Base-by-base conservation (phyloP, 2,329 filamentous ascomycete genomes). In the Teratosphaeria zuluensis region DNA sequence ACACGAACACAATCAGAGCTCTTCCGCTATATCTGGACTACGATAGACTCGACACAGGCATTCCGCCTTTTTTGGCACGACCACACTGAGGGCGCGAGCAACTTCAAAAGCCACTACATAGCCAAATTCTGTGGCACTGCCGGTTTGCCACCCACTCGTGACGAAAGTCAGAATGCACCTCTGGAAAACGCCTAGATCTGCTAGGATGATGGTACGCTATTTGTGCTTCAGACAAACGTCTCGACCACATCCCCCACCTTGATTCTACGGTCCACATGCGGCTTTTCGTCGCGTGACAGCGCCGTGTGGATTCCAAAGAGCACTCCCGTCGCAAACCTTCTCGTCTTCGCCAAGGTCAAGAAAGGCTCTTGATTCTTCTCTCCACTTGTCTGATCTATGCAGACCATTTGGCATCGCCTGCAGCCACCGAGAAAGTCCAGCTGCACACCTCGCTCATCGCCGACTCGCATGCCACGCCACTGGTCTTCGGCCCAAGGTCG, bases 371-470 rank as follows among this genome's bases (percentile, higher is more conserved):
- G 84, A 63, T 85, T 84, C 71, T 85, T 88, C 62, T 84, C 80
- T 0, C 85, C 91, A 12, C 87, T 96, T 53, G 84, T 78, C 72
- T 96, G 94, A 68, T 99, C 86, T 53, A 97, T 84, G 70, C 92
- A 96, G 9, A 99, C 87, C 92, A 99, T 97, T 72, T 96, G 91
- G 66, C 94, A 99, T 60, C 94, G 80, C 61, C 90, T 83, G 68
- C 94, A 99, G 2, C 88, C 83, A 0, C 92, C 92, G 4, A 97
- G 75, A 67, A 95, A 83, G 61, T 87, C 79, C 66, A 90, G 88
- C 9, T 75, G 72, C 59, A 86, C 80, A 68, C 72, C 65, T 11
- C 48, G 54, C 5, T 54, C 54, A 9, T 54, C 59, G 1, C 87
- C 88, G 59, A 96, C 87, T 8, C 75, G 78, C 48, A 96, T 67